Conservation (phyloP, 2,329 filamentous ascomycete species). For the Diaporthe capsici region DNA sequence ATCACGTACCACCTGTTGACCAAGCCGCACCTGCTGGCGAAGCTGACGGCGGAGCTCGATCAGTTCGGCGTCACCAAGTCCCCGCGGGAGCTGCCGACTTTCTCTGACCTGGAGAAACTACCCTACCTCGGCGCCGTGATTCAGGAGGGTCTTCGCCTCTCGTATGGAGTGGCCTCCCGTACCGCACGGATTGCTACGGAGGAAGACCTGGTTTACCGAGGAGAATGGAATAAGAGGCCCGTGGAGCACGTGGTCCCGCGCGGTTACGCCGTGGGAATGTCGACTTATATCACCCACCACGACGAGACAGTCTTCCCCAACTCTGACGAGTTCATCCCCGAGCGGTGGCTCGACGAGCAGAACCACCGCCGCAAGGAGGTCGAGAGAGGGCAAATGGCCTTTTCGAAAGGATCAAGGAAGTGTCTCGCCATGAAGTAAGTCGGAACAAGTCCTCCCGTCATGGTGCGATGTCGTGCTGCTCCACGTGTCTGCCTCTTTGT, state of each 20-base stretch:
- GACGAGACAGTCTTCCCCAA: slow-evolving; percentile 42
- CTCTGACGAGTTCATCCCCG: slow-evolving; percentile 42
- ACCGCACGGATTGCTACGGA: slow-evolving; percentile 43
- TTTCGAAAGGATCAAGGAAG: slow-evolving; percentile 25
- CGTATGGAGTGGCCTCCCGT: slow-evolving; percentile 38
- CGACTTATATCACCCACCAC: slow-evolving; percentile 41
- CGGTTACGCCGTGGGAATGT: slow-evolving; percentile 43
- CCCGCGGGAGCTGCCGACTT: slow-evolving; percentile 17
- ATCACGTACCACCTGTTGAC: slow-evolving; percentile 43
- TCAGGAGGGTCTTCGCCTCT: slow-evolving; percentile 37
- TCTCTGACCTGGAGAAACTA: slow-evolving; percentile 30
- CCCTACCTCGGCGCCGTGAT: slow-evolving; percentile 39
- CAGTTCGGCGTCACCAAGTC: slow-evolving; percentile 50
- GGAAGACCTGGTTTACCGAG: slow-evolving; percentile 42
- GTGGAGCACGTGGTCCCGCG: slow-evolving; percentile 42
- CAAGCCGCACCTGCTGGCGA: slow-evolving; percentile 31
- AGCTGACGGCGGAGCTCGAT: slow-evolving; percentile 52
- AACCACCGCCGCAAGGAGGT: slow-evolving; percentile 29
- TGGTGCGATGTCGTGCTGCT: background rate
- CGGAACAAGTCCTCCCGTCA: background rate
- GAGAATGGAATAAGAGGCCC: slow-evolving; percentile 38
- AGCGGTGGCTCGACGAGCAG: slow-evolving; percentile 43
- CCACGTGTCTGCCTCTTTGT: too few relatives aligned
- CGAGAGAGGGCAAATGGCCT: slow-evolving; percentile 33
- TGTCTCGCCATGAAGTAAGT: slow-evolving; percentile 38